These are phyloP conservation scores for Paramyrothecium sp. DNA, from an alignment of 2,329 filamentous ascomycete genomes.

Conservation along the genomic window DNA sequence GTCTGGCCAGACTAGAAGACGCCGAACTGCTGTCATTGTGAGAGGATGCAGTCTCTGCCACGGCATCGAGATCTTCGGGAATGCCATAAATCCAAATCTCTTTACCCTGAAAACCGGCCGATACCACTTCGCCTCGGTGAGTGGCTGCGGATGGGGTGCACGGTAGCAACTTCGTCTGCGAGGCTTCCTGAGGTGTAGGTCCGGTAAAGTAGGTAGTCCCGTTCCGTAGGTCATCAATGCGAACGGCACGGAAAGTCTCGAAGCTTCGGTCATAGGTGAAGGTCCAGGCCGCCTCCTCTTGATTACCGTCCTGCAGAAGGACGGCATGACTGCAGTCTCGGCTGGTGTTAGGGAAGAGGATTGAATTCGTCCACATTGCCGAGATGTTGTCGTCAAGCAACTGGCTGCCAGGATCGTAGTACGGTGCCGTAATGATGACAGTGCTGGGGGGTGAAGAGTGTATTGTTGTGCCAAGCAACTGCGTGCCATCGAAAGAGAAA, in stretches of 20 bases:
- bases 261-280: constrained; percentile 77
- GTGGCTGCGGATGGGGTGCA: constrained; percentile 68
- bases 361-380: constrained; percentile 81
- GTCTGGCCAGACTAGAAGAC: constrained; percentile 23
- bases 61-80: constrained; percentile 68
- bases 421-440: constrained; percentile 76
- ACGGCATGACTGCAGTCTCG: constrained; percentile 76
- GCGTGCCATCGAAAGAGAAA: constrained; percentile 76
- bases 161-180: constrained; percentile 61
- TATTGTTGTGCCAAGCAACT: constrained; percentile 73
- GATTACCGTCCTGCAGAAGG: constrained; percentile 58
- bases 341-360: constrained; percentile 79
- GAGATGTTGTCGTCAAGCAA: constrained; percentile 67
- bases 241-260: constrained; percentile 75
- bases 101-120: constrained; percentile 69
- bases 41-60: constrained; percentile 40
- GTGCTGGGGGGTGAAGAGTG: constrained; percentile 65
- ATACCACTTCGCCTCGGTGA: constrained; percentile 68
- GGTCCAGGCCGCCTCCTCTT: constrained; percentile 70
- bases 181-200: constrained; percentile 52
- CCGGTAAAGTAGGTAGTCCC: constrained; percentile 79
- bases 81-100: constrained; percentile 80
- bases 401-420: constrained; percentile 70
- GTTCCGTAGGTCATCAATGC: constrained; percentile 71
- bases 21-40: constrained; percentile 18